Evolutionary conservation across 2,329 filamentous ascomycete species (phyloP).

Genomic region (Diaporthe vexans): DNA sequence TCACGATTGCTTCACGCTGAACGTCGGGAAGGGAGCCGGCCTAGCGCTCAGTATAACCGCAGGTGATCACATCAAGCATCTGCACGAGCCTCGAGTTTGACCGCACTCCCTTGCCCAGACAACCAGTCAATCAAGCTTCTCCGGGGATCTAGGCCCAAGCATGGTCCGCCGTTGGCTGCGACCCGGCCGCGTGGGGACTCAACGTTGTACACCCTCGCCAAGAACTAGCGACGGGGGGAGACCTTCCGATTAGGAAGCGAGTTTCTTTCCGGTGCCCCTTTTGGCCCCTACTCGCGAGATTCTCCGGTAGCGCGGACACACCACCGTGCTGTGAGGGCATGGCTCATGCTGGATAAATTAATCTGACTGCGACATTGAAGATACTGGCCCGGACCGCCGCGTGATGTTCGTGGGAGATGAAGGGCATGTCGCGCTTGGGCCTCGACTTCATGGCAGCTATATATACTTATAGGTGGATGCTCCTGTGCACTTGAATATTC

Average conservation of each 20-base stretch:
- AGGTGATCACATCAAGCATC: constrained; percentile 23
- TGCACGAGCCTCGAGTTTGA: neutral
- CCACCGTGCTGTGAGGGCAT: constrained; percentile 16
- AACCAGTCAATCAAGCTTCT: neutral
- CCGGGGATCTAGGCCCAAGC: neutral
- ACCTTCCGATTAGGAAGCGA: constrained; percentile 5
- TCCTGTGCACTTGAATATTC: neutral
- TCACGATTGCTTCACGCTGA: neutral
- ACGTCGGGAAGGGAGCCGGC: constrained; percentile 16
- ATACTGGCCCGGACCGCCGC: constrained; percentile 10
- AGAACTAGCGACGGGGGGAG: constrained; percentile 15
- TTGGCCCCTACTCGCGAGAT: neutral
- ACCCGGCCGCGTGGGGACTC: constrained; percentile 12
- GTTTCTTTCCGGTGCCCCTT: constrained; percentile 18
- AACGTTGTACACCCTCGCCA: constrained; percentile 4
- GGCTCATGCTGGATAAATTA: constrained; percentile 28
- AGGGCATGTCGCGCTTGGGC: neutral
- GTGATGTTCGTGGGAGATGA: neutral
- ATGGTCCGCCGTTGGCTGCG: neutral
- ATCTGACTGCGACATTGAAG: constrained; percentile 2
- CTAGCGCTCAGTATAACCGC: constrained; percentile 8
- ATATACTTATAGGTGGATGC: neutral
- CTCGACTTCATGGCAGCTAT: neutral
- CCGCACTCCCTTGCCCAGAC: neutral
- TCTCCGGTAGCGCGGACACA: constrained; percentile 21